phyloP scores from a whole-genome alignment of 2,329 filamentous ascomycete genomes.

The Cladosporium cucumerinum region DNA sequence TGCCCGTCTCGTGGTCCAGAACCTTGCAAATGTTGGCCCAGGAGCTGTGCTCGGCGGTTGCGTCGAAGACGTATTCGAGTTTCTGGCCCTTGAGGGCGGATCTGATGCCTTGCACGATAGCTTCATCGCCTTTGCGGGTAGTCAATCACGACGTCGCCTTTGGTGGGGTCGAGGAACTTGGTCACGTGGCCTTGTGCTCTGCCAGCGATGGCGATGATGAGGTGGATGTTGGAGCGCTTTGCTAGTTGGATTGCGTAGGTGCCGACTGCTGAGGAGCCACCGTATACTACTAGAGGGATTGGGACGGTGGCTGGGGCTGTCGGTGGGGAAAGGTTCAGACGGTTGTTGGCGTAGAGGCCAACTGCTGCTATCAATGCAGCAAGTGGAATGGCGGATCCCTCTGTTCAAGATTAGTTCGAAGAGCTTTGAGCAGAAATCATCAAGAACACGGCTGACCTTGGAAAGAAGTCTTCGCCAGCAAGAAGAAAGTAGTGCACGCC shows the following conservation, averaged over 20 bases:
- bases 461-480: conserved; percentile 49
- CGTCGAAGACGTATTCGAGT: conserved; percentile 35
- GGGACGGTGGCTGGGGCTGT: conserved; percentile 33
- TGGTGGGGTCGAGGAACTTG: conserved; percentile 49
- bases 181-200: conserved; percentile 51
- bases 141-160: conserved; percentile 59
- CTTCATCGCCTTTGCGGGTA: conserved; percentile 49
- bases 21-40: conserved; percentile 40
- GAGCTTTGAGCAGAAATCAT: not conserved
- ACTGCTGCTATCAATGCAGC: conserved; percentile 46
- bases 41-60: conserved; percentile 30
- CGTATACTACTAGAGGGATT: conserved; percentile 45
- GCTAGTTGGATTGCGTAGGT: conserved; percentile 58
- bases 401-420: conserved; percentile 19
- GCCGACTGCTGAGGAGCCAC: conserved; percentile 55
- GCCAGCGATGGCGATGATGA: conserved; percentile 59
- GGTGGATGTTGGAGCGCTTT: conserved; percentile 53
- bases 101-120: conserved; percentile 30
- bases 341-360: conserved; percentile 37
- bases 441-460: conserved; percentile 41
- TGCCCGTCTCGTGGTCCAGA: conserved; percentile 33
- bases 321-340: conserved; percentile 42
- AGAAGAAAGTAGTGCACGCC: conserved; percentile 55
- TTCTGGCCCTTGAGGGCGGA: conserved; percentile 28
- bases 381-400: conserved; percentile 45